phyloP scores from a whole-genome alignment of 1,284 basidiomycete species.

The Volvariella volvacea region DNA sequence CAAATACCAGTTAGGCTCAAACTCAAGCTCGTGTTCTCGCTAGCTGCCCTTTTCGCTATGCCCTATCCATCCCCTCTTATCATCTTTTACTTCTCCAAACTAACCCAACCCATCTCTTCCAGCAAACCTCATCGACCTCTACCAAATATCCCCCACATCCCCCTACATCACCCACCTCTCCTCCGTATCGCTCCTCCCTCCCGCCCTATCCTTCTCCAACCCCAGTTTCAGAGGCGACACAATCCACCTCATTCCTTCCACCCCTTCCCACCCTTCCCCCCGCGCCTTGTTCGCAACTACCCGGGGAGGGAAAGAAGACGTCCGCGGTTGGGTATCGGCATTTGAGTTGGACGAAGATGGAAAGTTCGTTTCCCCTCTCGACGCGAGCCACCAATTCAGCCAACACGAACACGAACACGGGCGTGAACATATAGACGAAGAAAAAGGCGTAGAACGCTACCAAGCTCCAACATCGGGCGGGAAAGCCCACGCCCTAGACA shows the following conservation, averaged over 20 bases:
- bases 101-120: not conserved
- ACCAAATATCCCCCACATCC: slow-evolving; percentile 25
- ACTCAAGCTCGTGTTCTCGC: too few species aligned
- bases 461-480: slow-evolving; percentile 40
- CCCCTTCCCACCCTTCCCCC: slow-evolving; percentile 25
- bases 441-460: slow-evolving; percentile 23
- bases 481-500: slow-evolving; percentile 41
- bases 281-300: slow-evolving; percentile 37
- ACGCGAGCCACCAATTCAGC: not conserved
- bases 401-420: not conserved
- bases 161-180: slow-evolving; percentile 27
- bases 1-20: too few species aligned
- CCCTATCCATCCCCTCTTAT: too few species aligned
- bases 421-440: slow-evolving; percentile 9
- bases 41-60: too few species aligned
- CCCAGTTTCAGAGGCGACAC: slow-evolving; percentile 37
- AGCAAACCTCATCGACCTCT: slow-evolving; percentile 14
- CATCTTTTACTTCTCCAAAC: not conserved
- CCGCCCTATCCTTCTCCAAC: slow-evolving; percentile 13
- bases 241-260: slow-evolving; percentile 32
- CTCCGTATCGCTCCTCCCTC: slow-evolving; percentile 32
- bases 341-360: slow-evolving; percentile 34
- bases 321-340: slow-evolving; percentile 33
- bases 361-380: slow-evolving; percentile 14
- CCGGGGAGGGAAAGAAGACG: slow-evolving; percentile 26